Conservation (phyloP, 306 rosid genomes). For the Macrotyloma uniflorum region DNA sequence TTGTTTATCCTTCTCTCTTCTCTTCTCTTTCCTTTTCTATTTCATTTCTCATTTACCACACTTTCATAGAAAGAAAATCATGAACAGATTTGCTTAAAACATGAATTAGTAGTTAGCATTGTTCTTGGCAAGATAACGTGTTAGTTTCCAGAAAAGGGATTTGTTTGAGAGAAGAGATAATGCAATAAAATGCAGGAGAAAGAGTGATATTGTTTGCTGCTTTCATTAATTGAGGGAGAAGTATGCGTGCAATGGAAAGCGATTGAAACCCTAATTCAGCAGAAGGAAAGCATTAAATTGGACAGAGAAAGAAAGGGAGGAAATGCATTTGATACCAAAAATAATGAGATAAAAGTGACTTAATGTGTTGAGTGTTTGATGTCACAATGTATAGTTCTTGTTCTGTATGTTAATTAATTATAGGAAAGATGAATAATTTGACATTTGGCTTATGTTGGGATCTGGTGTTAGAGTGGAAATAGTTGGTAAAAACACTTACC, state of each 20-base stretch:
- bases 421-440: background rate
- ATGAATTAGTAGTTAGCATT: background rate
- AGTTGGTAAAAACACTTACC: slow-evolving; percentile 30
- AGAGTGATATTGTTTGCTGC: background rate
- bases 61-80: too few species aligned
- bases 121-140: too few species aligned
- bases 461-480: background rate
- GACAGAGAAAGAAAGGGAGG: background rate
- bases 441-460: background rate
- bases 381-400: background rate
- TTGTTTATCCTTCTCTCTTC: too few species aligned
- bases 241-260: slow-evolving; percentile 18
- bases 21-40: too few species aligned
- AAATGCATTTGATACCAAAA: slow-evolving; percentile 22
- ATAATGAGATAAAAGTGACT: slow-evolving; percentile 36
- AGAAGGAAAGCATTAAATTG: slow-evolving; percentile 6
- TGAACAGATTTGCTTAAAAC: background rate
- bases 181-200: background rate
- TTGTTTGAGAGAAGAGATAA: background rate
- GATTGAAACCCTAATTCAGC: slow-evolving; percentile 24
- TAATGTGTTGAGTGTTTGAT: background rate
- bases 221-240: background rate
- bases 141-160: slow-evolving; percentile 5
- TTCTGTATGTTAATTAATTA: background rate
- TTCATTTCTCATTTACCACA: too few species aligned